Evolutionary conservation across 768 basidiomycete genomes (phyloP).

Genomic region (Boletus patriciae): DNA sequence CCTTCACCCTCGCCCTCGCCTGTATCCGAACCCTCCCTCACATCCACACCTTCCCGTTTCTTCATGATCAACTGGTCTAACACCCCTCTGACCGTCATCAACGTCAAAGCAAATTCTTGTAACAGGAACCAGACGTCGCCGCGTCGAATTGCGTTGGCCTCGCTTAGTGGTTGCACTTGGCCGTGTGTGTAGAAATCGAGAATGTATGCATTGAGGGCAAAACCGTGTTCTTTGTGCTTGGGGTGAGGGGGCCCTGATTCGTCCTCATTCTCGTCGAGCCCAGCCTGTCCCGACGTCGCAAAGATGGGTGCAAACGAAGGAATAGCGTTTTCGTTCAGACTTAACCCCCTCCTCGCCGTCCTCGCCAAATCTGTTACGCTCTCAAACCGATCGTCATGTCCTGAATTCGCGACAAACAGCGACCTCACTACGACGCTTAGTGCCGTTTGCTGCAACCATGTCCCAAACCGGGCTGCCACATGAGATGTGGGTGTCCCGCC

Average conservation of each 20-base stretch:
- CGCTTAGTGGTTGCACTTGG: constrained; percentile 46
- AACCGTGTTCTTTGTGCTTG: not conserved
- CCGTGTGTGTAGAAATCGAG: constrained; percentile 72
- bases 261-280: not conserved
- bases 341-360: constrained; percentile 53
- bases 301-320: constrained; percentile 50
- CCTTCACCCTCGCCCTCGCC: constrained; percentile 14
- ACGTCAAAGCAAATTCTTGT: constrained; percentile 54
- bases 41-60: constrained; percentile 20
- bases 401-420: constrained; percentile 65
- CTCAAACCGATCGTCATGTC: constrained; percentile 55
- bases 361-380: constrained; percentile 51
- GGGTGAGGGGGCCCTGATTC: not conserved
- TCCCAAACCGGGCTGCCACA: constrained; percentile 30
- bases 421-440: constrained; percentile 50
- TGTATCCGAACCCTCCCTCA: constrained; percentile 11
- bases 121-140: constrained; percentile 68
- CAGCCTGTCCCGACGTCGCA: constrained; percentile 22
- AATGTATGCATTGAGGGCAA: constrained; percentile 61
- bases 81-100: constrained; percentile 49
- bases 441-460: constrained; percentile 40
- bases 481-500: constrained; percentile 9
- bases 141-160: constrained; percentile 56
- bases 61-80: constrained; percentile 47
- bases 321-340: constrained; percentile 58